A percentile compares a stretch with the other conserved stretches of the same genome.
phyloP scores from a whole-genome alignment of 805 yeast species.

The Ogataea angusta region DNA sequence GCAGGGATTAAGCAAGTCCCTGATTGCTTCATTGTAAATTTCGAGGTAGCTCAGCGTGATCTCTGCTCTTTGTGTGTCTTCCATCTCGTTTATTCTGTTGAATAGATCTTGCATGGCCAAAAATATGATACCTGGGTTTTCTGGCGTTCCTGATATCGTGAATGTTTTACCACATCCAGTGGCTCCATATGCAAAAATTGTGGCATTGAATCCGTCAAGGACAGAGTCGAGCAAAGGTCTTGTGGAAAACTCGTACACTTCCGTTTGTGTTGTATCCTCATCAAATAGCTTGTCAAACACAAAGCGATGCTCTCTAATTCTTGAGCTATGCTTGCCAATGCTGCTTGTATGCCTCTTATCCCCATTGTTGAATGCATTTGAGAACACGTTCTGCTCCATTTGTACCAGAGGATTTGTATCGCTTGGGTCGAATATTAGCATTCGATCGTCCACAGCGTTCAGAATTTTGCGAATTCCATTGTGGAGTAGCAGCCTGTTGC shows the following conservation, averaged over 20 bases:
- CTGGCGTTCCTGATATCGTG: conserved; percentile 75
- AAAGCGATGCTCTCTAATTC: conserved; percentile 72
- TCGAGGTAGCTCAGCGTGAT: conserved; percentile 74
- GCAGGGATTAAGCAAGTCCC: conserved; percentile 67
- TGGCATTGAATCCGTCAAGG: conserved; percentile 82
- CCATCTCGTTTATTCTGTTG: conserved; percentile 50
- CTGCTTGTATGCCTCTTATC: conserved; percentile 16
- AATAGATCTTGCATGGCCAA: conserved; percentile 76
- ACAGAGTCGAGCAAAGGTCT: conserved; percentile 69
- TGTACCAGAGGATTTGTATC: conserved; percentile 58
- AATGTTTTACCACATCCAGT: conserved; percentile 98
- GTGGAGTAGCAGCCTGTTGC: conserved; percentile 13
- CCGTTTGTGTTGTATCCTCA: conserved; percentile 57
- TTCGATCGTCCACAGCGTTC: conserved; percentile 77
- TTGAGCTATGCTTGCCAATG: conserved; percentile 33
- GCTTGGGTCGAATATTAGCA: conserved; percentile 85
- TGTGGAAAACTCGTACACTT: conserved; percentile 66
- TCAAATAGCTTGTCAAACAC: conserved; percentile 81
- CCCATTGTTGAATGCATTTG: conserved; percentile 10
- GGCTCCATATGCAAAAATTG: conserved; percentile 95
- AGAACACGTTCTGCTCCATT: conserved; percentile 40
- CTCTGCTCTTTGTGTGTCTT: conserved; percentile 55
- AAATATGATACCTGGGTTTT: conserved; percentile 76
- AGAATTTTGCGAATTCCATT: conserved; percentile 64
- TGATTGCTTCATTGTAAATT: conserved; percentile 85